phyloP scores from a whole-genome alignment of 352 stramenopile genomes.

The Globisporangium cederbergense region DNA sequence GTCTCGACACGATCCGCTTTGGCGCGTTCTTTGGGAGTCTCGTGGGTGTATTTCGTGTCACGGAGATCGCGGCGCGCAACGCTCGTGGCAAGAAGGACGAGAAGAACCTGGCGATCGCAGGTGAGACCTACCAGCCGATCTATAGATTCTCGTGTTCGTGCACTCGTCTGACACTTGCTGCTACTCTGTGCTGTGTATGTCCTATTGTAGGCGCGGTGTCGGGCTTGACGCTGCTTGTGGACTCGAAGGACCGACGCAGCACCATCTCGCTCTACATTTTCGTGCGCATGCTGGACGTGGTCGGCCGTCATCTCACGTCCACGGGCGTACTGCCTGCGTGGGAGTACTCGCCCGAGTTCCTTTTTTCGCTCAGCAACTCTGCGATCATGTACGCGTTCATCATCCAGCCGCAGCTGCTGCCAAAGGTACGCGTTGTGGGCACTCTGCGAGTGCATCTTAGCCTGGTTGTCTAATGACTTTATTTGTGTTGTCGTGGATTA shows the following conservation, averaged over 20 bases:
- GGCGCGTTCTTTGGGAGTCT: conserved; percentile 73
- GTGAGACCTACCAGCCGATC: neutral
- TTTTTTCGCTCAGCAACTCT: conserved; percentile 77
- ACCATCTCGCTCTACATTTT: conserved; percentile 87
- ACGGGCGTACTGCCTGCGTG: conserved; percentile 46
- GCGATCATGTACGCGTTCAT: conserved; percentile 82
- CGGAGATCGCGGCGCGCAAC: conserved; percentile 49
- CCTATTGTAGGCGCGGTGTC: conserved; percentile 34
- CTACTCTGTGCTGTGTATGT: neutral
- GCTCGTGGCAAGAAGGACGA: conserved; percentile 44
- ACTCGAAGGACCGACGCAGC: conserved; percentile 54
- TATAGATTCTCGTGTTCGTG: too few species aligned
- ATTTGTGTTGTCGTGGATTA: neutral
- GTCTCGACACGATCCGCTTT: conserved; percentile 71
- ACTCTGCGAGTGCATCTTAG: neutral
- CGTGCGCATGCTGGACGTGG: conserved; percentile 80
- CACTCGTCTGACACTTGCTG: neutral
- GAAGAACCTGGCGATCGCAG: conserved; percentile 63
- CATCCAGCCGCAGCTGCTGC: conserved; percentile 57
- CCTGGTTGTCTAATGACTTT: neutral
- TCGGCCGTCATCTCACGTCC: conserved; percentile 64
- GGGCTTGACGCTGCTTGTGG: conserved; percentile 66
- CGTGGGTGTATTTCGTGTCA: conserved; percentile 66
- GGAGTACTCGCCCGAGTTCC: conserved; percentile 63
- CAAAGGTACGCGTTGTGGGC: conserved; percentile 40